Evolutionary conservation across 371 early-diverging fungal species (phyloP).

Genomic region (Mucor circinelloides): DNA sequence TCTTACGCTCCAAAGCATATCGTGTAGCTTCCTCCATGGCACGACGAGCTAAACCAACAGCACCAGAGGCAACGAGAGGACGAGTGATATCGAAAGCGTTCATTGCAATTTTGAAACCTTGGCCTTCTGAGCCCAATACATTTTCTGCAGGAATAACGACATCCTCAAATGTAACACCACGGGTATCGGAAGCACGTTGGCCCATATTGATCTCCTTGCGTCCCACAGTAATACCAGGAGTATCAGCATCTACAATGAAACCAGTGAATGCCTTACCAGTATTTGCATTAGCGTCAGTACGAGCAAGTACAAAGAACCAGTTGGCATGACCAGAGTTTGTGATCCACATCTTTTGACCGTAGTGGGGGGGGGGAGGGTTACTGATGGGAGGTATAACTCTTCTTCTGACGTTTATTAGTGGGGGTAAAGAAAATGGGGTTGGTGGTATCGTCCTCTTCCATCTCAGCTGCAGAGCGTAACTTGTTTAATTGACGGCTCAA

Average conservation of each 20-base stretch:
- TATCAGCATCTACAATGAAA: constrained; percentile 93
- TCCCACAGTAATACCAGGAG: constrained; percentile 88
- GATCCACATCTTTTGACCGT: constrained; percentile 87
- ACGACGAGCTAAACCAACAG: constrained; percentile 91
- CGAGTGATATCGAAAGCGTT: constrained; percentile 96
- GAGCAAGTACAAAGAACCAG: constrained; percentile 98
- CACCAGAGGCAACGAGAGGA: constrained; percentile 90
- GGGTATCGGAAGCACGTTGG: constrained; percentile 91
- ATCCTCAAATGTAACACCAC: constrained; percentile 95
- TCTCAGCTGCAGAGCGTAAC: not conserved
- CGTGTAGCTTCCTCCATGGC: constrained; percentile 94
- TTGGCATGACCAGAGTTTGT: constrained; percentile 97
- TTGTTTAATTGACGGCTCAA: not conserved
- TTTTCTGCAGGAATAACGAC: constrained; percentile 93
- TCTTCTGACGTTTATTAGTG: not conserved
- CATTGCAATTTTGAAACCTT: constrained; percentile 98
- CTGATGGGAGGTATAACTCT: too few relatives aligned
- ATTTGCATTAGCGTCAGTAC: constrained; percentile 76
- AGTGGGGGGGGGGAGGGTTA: too few relatives aligned
- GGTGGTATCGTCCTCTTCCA: not conserved
- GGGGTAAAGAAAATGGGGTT: not conserved
- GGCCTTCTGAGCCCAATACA: constrained; percentile 69
- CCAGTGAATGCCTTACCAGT: constrained; percentile 95
- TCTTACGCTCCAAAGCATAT: constrained; percentile 92
- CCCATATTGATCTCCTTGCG: constrained; percentile 98